phyloP scores from a whole-genome alignment of 225 moss, liverwort and hornwort genomes.

The Marchantia paleacea region DNA sequence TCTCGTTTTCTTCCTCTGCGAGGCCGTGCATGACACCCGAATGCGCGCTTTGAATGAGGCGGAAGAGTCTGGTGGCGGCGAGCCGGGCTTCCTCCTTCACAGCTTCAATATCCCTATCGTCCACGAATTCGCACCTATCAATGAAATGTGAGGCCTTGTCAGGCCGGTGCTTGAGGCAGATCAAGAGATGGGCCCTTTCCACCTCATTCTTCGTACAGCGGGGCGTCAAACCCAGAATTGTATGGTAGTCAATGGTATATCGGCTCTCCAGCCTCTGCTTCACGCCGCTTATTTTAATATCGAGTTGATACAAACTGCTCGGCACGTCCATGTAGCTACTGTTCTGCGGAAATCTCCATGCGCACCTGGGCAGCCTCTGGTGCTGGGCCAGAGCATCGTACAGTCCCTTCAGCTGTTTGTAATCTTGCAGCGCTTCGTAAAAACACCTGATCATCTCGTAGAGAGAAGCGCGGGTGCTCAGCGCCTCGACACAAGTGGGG shows the following conservation, averaged over 20 bases:
- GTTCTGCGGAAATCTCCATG: slow-evolving; percentile 40
- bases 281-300: slow-evolving; percentile 42
- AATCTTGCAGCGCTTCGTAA: slow-evolving; percentile 49
- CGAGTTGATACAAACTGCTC: slow-evolving; percentile 37
- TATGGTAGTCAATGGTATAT: slow-evolving; percentile 50
- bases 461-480: slow-evolving; percentile 42
- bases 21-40: slow-evolving; percentile 47
- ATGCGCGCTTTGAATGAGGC: slow-evolving; percentile 53
- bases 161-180: slow-evolving; percentile 50
- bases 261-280: slow-evolving; percentile 52
- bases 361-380: slow-evolving; percentile 36
- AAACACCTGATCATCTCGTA: slow-evolving; percentile 57
- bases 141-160: slow-evolving; percentile 54
- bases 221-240: slow-evolving; percentile 44
- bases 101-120: slow-evolving; percentile 43
- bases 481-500: slow-evolving; percentile 43
- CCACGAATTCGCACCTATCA: slow-evolving; percentile 55
- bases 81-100: slow-evolving; percentile 54
- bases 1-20: slow-evolving; percentile 37
- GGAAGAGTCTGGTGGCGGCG: slow-evolving; percentile 45
- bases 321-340: slow-evolving; percentile 36
- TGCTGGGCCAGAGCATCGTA: slow-evolving; percentile 44
- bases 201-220: slow-evolving; percentile 46
- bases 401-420: slow-evolving; percentile 45
- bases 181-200: slow-evolving; percentile 50